Percentiles rank a stretch among this genome's conserved stretches.
Conservation (phyloP, 129 eudicot species). For the Flaveria trinervia region DNA sequence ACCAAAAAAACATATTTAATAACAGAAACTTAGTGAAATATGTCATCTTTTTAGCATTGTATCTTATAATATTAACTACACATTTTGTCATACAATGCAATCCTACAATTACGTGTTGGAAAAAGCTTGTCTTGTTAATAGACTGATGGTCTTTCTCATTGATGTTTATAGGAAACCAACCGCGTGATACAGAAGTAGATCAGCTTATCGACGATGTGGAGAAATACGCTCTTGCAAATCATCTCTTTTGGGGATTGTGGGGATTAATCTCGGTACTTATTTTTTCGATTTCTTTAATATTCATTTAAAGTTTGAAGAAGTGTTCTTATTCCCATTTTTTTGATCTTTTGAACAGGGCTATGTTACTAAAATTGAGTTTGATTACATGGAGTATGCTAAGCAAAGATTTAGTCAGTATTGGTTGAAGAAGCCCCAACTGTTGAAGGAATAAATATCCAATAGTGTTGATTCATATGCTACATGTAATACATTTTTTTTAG, state of each 20-base stretch:
- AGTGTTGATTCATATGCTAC: slow-evolving; percentile 5
- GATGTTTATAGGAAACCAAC: slow-evolving; percentile 47
- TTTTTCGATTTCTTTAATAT: background rate
- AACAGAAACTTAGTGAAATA: background rate
- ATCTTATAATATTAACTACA: background rate
- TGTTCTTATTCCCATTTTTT: background rate
- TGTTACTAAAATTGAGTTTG: slow-evolving; percentile 62
- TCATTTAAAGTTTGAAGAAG: background rate
- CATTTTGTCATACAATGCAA: background rate
- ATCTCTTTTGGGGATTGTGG: slow-evolving; percentile 93
- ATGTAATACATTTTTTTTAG: slow-evolving; percentile 20
- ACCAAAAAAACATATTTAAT: slow-evolving; percentile 5
- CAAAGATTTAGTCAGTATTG: slow-evolving; percentile 46
- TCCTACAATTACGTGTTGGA: background rate
- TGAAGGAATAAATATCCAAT: background rate
- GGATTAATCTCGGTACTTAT: slow-evolving; percentile 79
- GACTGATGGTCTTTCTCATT: background rate
- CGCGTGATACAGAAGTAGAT: slow-evolving; percentile 47
- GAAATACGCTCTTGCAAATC: slow-evolving; percentile 82
- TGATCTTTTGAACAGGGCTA: slow-evolving; percentile 41
- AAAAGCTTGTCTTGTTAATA: background rate
- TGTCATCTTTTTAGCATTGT: background rate
- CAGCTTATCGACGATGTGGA: slow-evolving; percentile 58
- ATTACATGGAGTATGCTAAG: slow-evolving; percentile 69
- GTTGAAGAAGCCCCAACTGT: slow-evolving; percentile 38